phyloP scores from a whole-genome alignment of 179 eudicot species.

The Spergularia azorica region DNA sequence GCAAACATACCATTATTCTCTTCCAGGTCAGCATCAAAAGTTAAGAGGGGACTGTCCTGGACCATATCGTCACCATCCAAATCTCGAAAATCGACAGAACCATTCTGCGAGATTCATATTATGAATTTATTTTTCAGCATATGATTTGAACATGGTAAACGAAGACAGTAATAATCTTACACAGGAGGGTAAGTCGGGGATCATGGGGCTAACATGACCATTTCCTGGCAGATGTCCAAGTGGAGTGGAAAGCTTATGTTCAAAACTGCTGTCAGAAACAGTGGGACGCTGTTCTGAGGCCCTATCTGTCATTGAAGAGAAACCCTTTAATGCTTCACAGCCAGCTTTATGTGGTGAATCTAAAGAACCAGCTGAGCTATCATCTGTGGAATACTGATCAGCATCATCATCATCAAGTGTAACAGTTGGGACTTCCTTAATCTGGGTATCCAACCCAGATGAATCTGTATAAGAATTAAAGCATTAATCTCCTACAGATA shows the following conservation, averaged over 20 bases:
- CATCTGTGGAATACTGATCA: conserved; percentile 24
- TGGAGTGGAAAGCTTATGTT: conserved; percentile 25
- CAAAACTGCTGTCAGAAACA: conserved; percentile 20
- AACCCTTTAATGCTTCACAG: conserved; percentile 23
- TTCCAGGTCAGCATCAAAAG: conserved; percentile 36
- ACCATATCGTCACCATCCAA: conserved; percentile 47
- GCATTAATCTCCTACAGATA: not conserved
- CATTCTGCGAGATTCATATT: conserved; percentile 51
- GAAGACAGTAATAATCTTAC: conserved; percentile 37
- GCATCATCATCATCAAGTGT: conserved; percentile 27
- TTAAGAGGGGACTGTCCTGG: conserved; percentile 41
- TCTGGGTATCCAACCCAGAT: conserved; percentile 26
- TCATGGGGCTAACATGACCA: conserved; percentile 28
- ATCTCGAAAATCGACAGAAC: conserved; percentile 35
- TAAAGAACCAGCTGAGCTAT: conserved; percentile 25
- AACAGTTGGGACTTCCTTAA: conserved; percentile 24
- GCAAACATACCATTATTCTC: conserved; percentile 39
- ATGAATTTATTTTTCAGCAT: conserved; percentile 14
- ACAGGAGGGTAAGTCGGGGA: conserved; percentile 44
- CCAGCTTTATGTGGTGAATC: conserved; percentile 28
- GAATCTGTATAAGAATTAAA: conserved; percentile 31
- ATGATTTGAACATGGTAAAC: not conserved
- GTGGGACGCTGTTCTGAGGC: conserved; percentile 23
- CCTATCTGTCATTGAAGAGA: conserved; percentile 23
- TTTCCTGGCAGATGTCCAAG: conserved; percentile 32